Evolutionary conservation across 768 basidiomycete genomes (phyloP).

Genomic region (Boletus subparvulus): DNA sequence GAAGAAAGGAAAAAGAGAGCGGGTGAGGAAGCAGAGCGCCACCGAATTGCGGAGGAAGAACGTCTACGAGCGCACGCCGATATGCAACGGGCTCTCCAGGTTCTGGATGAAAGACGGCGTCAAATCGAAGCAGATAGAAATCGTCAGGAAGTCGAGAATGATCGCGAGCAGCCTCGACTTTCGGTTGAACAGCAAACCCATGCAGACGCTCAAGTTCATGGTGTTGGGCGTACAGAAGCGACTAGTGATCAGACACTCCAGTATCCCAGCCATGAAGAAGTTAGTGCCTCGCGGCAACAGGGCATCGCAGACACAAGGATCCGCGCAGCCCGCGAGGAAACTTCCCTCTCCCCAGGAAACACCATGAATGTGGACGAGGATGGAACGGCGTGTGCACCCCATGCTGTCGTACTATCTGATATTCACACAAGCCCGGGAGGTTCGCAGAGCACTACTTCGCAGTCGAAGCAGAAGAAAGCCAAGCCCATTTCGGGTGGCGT

Average conservation of each 20-base stretch:
- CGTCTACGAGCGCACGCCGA: constrained; percentile 6
- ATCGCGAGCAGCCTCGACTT: constrained; percentile 5
- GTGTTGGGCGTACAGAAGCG: background rate
- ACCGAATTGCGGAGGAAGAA: constrained; percentile 17
- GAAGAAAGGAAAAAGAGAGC: constrained; percentile 24
- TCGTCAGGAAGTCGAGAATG: constrained; percentile 4
- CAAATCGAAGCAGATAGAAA: constrained; percentile 7
- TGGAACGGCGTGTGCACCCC: background rate
- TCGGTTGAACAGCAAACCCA: constrained; percentile 10
- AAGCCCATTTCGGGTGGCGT: constrained; percentile 18
- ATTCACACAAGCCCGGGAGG: background rate
- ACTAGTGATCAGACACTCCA: background rate
- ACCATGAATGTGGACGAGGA: constrained; percentile 4
- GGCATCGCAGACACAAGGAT: constrained; percentile 30
- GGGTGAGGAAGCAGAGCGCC: constrained; percentile 17
- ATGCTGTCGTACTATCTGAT: constrained; percentile 1
- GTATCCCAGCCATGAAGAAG: background rate
- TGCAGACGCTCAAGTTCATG: constrained; percentile 5
- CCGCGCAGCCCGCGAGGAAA: constrained; percentile 18
- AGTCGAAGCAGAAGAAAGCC: constrained; percentile 4
- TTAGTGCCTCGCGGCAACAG: constrained; percentile 23
- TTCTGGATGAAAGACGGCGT: constrained; percentile 2
- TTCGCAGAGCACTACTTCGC: background rate
- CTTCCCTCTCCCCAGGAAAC: background rate
- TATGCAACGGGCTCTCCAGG: constrained; percentile 10